These are phyloP conservation scores for Nepenthes gracilis DNA, from an alignment of 148 eudicot species.

Conservation along the genomic window DNA sequence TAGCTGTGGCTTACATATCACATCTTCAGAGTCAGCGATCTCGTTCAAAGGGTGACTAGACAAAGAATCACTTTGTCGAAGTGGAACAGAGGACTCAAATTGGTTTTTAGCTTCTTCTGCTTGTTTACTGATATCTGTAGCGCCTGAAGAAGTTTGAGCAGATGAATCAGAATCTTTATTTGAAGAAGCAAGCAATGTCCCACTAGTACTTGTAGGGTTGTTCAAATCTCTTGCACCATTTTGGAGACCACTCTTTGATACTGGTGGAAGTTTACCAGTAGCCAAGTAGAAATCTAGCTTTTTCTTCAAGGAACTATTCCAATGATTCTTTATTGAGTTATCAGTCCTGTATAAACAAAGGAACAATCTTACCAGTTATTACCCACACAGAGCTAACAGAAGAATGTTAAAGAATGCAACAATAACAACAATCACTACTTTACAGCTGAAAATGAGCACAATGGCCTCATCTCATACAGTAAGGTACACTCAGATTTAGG, in stretches of 20 bases:
- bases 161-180: slow-evolving; percentile 54
- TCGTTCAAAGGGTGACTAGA: slow-evolving; percentile 26
- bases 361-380: neutral
- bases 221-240: slow-evolving; percentile 27
- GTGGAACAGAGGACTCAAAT: slow-evolving; percentile 21
- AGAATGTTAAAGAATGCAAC: neutral
- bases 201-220: slow-evolving; percentile 21
- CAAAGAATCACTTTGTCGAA: slow-evolving; percentile 19
- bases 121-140: slow-evolving; percentile 34
- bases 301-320: slow-evolving; percentile 98
- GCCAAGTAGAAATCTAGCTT: slow-evolving; percentile 81
- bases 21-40: slow-evolving; percentile 33
- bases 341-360: slow-evolving; percentile 59
- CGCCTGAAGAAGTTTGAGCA: slow-evolving; percentile 49
- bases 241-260: slow-evolving; percentile 36
- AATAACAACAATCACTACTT: neutral
- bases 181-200: slow-evolving; percentile 24
- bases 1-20: slow-evolving; percentile 16
- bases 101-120: slow-evolving; percentile 29
- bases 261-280: slow-evolving; percentile 83
- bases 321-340: slow-evolving; percentile 95
- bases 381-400: neutral
- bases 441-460: neutral
- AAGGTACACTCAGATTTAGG: neutral
- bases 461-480: neutral